phyloP scores from a whole-genome alignment of 352 stramenopile species.

The Plasmopara viticola region DNA sequence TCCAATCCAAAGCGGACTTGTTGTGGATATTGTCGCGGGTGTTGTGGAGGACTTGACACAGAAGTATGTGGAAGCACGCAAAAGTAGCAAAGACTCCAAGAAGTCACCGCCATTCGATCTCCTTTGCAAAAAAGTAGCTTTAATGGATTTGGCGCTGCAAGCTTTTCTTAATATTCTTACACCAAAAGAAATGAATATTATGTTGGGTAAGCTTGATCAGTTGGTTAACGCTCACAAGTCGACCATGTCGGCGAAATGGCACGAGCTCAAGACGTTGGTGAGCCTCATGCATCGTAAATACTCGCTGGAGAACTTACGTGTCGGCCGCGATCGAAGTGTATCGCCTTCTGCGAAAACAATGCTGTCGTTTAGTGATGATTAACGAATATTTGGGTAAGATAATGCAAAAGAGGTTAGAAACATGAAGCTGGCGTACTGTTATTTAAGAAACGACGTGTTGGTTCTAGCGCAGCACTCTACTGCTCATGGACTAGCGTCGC shows the following conservation, averaged over 20 bases:
- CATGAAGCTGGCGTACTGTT: too few relatives aligned
- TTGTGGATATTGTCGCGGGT: conserved; percentile 72
- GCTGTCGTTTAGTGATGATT: conserved; percentile 36
- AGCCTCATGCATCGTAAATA: conserved; percentile 84
- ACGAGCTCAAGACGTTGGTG: conserved; percentile 82
- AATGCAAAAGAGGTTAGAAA: conserved; percentile 5
- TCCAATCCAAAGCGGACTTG: conserved; percentile 63
- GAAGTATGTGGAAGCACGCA: conserved; percentile 59
- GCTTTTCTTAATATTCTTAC: conserved; percentile 72
- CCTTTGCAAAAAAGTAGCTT: conserved; percentile 74
- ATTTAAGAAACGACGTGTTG: neutral
- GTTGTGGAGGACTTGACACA: conserved; percentile 72
- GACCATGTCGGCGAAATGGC: conserved; percentile 78
- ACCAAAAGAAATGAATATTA: conserved; percentile 55
- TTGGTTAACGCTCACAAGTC: conserved; percentile 69
- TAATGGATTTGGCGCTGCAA: conserved; percentile 79
- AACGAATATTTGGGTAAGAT: neutral
- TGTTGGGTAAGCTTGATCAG: conserved; percentile 66
- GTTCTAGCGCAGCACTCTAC: conserved; percentile 5
- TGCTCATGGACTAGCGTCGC: conserved; percentile 38
- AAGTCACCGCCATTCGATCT: conserved; percentile 54
- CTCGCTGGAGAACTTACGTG: conserved; percentile 65
- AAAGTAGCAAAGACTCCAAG: conserved; percentile 29
- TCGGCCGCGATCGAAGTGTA: conserved; percentile 42
- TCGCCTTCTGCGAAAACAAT: conserved; percentile 35